Evolutionary conservation across 2,329 filamentous ascomycete species (phyloP), one percentile per base, ranked within the genome.

Genomic region (Neoscytalidium dimidiatum): DNA sequence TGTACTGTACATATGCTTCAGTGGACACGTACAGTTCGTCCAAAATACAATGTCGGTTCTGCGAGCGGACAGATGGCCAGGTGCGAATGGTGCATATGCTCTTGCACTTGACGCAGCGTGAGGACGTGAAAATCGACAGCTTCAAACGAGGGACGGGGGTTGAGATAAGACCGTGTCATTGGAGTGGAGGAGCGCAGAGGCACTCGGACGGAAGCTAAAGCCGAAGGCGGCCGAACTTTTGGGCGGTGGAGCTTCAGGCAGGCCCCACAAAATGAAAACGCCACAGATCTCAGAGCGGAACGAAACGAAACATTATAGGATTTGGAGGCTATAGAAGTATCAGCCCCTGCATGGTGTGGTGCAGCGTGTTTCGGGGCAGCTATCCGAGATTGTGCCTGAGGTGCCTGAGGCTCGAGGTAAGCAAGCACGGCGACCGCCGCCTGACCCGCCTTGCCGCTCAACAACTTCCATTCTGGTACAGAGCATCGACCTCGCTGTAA

Each of bases 381-480:
- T 44, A 58, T 6, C 35, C 35, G 35, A 29, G 21, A 35, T 43
- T 41, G 52, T 28, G 33, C 52, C 52, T n/a, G 19, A 14, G 31
- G 19, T 35, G 21, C 31, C n/a, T n/a, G n/a, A n/a, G n/a, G n/a
- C n/a, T n/a, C n/a, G n/a, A n/a, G n/a, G n/a, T n/a, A n/a, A n/a
- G n/a, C n/a, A n/a, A n/a, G n/a, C n/a, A n/a, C n/a, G n/a, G n/a
- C n/a, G n/a, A n/a, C n/a, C n/a, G n/a, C n/a, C n/a, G n/a, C n/a
- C n/a, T n/a, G n/a, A 23, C 35, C 17, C 23, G 23, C 23, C 19
- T 5, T 33, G 21, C 6, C 19, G 17, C 26, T 31, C 46, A 62
- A 43, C 46, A 62, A 14, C 28, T 48, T 31, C 62, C 62, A 28
- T 64, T 64, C 53, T 64, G 62, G 31, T 64, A 64, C 43, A 64